A percentile compares a stretch with the other conserved stretches of the same genome.
These are phyloP conservation scores for Pythium pyrilobum DNA, from an alignment of 352 stramenopile species.

Conservation along the genomic window DNA sequence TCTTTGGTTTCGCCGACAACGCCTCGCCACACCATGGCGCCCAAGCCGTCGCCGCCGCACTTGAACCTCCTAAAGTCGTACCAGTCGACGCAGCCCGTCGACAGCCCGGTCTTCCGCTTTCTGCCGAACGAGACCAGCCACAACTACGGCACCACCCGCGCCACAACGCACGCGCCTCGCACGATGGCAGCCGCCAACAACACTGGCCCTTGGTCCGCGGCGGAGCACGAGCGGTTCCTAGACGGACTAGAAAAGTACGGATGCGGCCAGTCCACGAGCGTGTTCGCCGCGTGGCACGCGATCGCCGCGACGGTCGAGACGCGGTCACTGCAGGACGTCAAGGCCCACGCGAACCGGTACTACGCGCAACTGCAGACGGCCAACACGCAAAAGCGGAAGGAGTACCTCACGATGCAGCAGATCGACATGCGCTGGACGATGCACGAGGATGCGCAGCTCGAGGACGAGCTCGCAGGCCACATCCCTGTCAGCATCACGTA, in stretches of 20 bases:
- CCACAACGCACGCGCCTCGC: not conserved
- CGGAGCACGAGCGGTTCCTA: constrained; percentile 72
- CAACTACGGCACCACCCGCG: not conserved
- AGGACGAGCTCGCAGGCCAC: constrained; percentile 51
- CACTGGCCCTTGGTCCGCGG: constrained; percentile 30
- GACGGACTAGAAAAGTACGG: constrained; percentile 58
- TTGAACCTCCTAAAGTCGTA: not conserved
- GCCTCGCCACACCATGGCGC: too few relatives aligned
- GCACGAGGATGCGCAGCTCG: constrained; percentile 58
- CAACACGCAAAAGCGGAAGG: constrained; percentile 32
- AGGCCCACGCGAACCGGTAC: constrained; percentile 27
- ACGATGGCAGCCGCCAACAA: not conserved
- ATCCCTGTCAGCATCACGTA: constrained; percentile 26
- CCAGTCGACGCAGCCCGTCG: not conserved
- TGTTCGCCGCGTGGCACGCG: constrained; percentile 41
- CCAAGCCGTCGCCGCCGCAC: constrained; percentile 2
- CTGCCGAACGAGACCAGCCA: not conserved
- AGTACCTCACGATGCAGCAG: constrained; percentile 48
- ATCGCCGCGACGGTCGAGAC: constrained; percentile 56
- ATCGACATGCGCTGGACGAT: constrained; percentile 55
- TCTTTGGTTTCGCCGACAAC: too few relatives aligned
- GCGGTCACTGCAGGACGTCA: constrained; percentile 27
- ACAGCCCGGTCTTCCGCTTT: constrained; percentile 20
- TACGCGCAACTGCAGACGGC: constrained; percentile 30
- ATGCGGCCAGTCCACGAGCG: constrained; percentile 32